Percentiles rank a stretch among this genome's conserved stretches.
These are phyloP conservation scores for Fraxinus anomala DNA, from an alignment of 257 asterid genomes.

Conservation along the genomic window DNA sequence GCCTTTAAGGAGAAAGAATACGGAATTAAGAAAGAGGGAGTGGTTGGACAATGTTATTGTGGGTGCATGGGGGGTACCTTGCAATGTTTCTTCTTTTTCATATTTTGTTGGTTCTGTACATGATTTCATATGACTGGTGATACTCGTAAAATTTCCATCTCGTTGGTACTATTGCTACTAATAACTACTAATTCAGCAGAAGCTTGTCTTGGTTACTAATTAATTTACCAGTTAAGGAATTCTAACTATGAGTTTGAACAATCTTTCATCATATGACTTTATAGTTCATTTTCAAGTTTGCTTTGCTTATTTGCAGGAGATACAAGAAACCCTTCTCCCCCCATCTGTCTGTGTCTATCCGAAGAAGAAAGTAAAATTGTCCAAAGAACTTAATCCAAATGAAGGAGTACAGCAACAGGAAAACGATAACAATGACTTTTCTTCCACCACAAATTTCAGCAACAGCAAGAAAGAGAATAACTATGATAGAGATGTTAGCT, in stretches of 20 bases:
- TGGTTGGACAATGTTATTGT: background rate
- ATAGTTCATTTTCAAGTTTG: slow-evolving; percentile 1
- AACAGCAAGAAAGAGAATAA: slow-evolving; percentile 17
- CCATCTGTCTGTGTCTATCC: slow-evolving; percentile 69
- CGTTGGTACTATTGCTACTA: background rate
- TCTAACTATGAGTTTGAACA: slow-evolving; percentile 1
- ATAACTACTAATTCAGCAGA: background rate
- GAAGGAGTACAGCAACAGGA: slow-evolving; percentile 34
- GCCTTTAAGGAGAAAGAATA: background rate
- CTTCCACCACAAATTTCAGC: slow-evolving; percentile 29
- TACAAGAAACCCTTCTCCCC: slow-evolving; percentile 87
- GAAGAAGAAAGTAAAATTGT: slow-evolving; percentile 47
- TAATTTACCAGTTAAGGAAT: background rate
- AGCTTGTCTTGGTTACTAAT: background rate
- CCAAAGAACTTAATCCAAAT: slow-evolving; percentile 37
- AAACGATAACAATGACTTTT: slow-evolving; percentile 18
- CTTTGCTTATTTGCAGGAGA: slow-evolving; percentile 56
- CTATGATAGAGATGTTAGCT: slow-evolving; percentile 34
- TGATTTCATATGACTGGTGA: background rate
- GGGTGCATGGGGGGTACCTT: background rate
- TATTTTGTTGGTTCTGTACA: background rate
- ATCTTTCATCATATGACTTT: slow-evolving; percentile 14
- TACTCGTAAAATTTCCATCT: background rate
- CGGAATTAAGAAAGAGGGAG: background rate
- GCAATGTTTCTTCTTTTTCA: background rate